A percentile compares a stretch with the other conserved stretches of the same genome.
These are phyloP conservation scores for Lactifluus hygrophoroides DNA, from an alignment of 768 basidiomycete genomes.

Conservation along the genomic window DNA sequence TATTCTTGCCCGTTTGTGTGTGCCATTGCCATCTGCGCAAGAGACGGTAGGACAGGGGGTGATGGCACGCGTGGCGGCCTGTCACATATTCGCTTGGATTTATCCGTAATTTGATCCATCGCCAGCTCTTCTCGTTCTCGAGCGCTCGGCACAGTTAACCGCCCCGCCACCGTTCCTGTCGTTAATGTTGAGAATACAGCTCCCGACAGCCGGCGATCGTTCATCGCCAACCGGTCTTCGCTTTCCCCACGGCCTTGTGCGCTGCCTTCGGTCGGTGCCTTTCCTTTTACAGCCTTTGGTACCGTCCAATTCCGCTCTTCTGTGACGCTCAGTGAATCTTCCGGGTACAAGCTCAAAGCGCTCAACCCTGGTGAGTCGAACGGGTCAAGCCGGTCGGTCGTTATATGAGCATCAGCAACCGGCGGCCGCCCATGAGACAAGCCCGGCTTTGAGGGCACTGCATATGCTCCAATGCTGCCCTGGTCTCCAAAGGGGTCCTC, in stretches of 20 bases:
- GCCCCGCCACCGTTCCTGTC: background rate
- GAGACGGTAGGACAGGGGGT: constrained; percentile 61
- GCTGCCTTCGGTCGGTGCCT: background rate
- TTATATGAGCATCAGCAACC: constrained; percentile 29
- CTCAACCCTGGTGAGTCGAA: constrained; percentile 47
- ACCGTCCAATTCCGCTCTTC: constrained; percentile 29
- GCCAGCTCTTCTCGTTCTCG: constrained; percentile 7
- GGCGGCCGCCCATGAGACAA: constrained; percentile 26
- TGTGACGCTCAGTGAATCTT: constrained; percentile 60
- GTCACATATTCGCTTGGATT: constrained; percentile 37
- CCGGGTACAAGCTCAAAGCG: constrained; percentile 58
- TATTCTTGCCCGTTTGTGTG: constrained; percentile 54
- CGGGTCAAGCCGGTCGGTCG: constrained; percentile 27
- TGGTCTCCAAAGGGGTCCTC: constrained; percentile 29
- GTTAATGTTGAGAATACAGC: background rate
- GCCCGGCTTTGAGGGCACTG: constrained; percentile 26
- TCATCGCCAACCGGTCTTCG: background rate
- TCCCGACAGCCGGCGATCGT: background rate
- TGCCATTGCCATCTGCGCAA: constrained; percentile 69
- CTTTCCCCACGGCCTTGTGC: constrained; percentile 28
- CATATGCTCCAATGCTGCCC: constrained; percentile 25
- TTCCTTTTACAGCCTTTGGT: constrained; percentile 17
- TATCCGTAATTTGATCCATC: constrained; percentile 28
- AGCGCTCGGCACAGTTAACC: constrained; percentile 4
- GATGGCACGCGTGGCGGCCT: constrained; percentile 74